Base-by-base conservation (phyloP, 192 early-diverging fungal species). In the Podila verticillata region DNA sequence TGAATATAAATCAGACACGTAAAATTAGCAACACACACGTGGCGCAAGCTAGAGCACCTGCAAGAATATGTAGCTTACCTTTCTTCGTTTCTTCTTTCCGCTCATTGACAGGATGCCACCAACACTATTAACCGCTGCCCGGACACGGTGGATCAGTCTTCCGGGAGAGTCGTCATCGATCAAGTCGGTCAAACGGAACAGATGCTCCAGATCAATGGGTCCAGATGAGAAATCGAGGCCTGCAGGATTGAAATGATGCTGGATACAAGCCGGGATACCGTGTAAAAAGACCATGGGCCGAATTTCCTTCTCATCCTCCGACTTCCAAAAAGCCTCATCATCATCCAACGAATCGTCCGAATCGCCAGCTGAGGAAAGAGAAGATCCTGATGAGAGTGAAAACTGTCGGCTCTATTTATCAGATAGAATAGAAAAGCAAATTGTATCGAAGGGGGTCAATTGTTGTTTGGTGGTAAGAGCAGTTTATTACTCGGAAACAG, bases 331-430 rank as follows among this genome's bases (percentile, higher is more conserved):
- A 12, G 20, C 19, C 0, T 69, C 67, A 3, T 80, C 77, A 6
- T 68, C 69, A 15, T 80, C 77, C 35, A 54, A 34, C 7, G 70
- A 80, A 36, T 71, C 75, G 22, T 80, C 77, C n/a, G 77, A 72
- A 34, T 80, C 77, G 19, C 77, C 77, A 30, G 77, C 77, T 4
- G 77, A 80, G 5, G 77, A 80, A 3, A 80, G 66, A 2, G 77
- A 80, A 24, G 77, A 80, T 59, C 77, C 77, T 32, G 77, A 80
- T 5, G 77, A 72, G 4, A 80, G 64, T n/a, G 77, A 80, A 54
- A 80, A 80, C 39, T 80, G 77, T 58, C 70, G 69, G 48, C 66
- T 80, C 77, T 80, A 69, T 54, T 63, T 22, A 57, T 61, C 36
- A 30, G 57, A 61, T 22, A 63, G 20, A 31, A n/a, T 31, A 60